Evolutionary conservation across 768 basidiomycete genomes (phyloP).

Genomic region (Pulveroboletus ravenelii): DNA sequence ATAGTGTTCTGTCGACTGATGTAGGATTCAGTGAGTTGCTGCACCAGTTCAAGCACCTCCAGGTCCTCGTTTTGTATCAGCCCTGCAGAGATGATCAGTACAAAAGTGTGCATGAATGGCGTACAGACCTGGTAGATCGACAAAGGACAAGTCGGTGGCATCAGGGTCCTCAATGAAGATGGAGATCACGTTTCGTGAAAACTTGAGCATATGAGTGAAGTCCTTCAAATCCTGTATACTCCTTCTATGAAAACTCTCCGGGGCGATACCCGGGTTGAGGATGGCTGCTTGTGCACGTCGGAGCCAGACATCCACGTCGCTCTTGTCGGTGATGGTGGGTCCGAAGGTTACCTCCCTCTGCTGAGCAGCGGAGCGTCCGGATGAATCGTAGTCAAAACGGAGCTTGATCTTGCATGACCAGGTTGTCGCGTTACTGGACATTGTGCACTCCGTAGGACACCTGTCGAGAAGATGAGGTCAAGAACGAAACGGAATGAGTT

Average conservation of each 20-base stretch:
- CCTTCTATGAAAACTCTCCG: conserved; percentile 21
- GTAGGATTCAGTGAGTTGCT: conserved; percentile 42
- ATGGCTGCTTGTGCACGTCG: conserved; percentile 46
- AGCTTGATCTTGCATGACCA: conserved; percentile 47
- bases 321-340: conserved; percentile 25
- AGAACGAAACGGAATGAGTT: neutral
- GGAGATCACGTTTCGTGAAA: conserved; percentile 50
- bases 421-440: conserved; percentile 35
- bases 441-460: conserved; percentile 51
- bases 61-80: conserved; percentile 54
- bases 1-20: conserved; percentile 50
- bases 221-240: conserved; percentile 23
- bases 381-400: conserved; percentile 29
- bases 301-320: conserved; percentile 37
- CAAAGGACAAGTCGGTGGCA: conserved; percentile 46
- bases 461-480: conserved; percentile 23
- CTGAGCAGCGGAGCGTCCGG: conserved; percentile 19
- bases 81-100: conserved; percentile 31
- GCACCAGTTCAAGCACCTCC: conserved; percentile 42
- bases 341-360: conserved; percentile 27
- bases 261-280: conserved; percentile 27
- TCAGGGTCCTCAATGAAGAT: conserved; percentile 42
- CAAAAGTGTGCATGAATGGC: neutral
- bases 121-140: conserved; percentile 49
- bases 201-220: conserved; percentile 26